Evolutionary conservation across 768 basidiomycete genomes (phyloP).

Genomic region (Amanita pallidorosea): DNA sequence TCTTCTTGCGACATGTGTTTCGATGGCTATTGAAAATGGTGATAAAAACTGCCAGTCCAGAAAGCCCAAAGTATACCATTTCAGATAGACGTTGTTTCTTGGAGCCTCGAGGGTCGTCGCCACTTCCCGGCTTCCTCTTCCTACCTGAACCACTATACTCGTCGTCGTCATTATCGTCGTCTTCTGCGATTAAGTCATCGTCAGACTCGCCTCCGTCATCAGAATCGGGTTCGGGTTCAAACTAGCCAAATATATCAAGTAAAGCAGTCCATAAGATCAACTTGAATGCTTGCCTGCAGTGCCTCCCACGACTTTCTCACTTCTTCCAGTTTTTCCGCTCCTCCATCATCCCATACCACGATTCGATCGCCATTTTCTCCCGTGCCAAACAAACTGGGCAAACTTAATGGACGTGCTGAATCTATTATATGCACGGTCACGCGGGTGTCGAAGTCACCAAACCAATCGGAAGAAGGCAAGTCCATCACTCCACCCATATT

Average conservation of each 20-base stretch:
- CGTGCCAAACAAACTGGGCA: slow-evolving; percentile 73
- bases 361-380: slow-evolving; percentile 62
- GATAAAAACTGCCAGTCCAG: neutral
- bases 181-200: slow-evolving; percentile 36
- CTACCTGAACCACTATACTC: slow-evolving; percentile 30
- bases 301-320: slow-evolving; percentile 81
- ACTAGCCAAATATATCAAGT: slow-evolving; percentile 30
- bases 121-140: slow-evolving; percentile 34
- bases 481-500: slow-evolving; percentile 90
- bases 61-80: neutral
- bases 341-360: slow-evolving; percentile 90
- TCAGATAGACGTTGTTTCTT: slow-evolving; percentile 55
- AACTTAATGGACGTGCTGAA: slow-evolving; percentile 81
- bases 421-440: slow-evolving; percentile 90
- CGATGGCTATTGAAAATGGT: slow-evolving; percentile 24
- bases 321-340: slow-evolving; percentile 54
- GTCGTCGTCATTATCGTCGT: slow-evolving; percentile 30
- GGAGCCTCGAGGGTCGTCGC: slow-evolving; percentile 25
- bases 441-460: slow-evolving; percentile 54
- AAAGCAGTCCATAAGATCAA: neutral
- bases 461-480: slow-evolving; percentile 63
- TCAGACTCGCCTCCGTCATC: slow-evolving; percentile 30
- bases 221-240: slow-evolving; percentile 59
- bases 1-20: slow-evolving; percentile 61
- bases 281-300: slow-evolving; percentile 47